Evolutionary conservation across 345 rosid species (phyloP), one percentile per base, ranked within the genome.

Genomic region (Acer yangbiense): DNA sequence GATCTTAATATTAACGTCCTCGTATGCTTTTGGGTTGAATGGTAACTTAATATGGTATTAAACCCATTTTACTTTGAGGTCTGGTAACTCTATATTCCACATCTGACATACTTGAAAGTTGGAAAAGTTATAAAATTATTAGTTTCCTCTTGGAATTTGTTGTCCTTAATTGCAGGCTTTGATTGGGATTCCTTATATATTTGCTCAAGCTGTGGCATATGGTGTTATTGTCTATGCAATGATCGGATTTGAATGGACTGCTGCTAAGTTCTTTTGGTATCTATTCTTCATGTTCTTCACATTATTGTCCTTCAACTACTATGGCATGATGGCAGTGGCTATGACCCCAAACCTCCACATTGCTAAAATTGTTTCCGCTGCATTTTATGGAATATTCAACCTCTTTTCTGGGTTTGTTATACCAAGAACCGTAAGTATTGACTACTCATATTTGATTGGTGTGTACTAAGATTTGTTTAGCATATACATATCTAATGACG

Each of bases 321-420:
- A 82, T 6, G 89, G 91, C 14, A 88, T 86, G 89, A 86, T 88
- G 88, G 5, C 81, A 0, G 85, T 86, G 7, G 85, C 84, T 12
- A 23, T 86, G 66, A 82, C 87, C 0, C 90, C 90, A 23, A 84
- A 84, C 82, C 81, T 78, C 78, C 81, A 84, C 66, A 73, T 86
- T 29, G 79, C 85, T 25, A 6, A 81, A 72, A 79, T 88, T 18
- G 21, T 84, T 63, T 81, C 86, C 0, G 50, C 78, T 6, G 86
- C 85, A 21, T 88, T 84, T 70, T 88, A 78, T 43, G 67, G 13
- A 9, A 0, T 86, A 16, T 88, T 89, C 86, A 88, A 88, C 70
- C 68, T 86, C 43, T 88, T 88, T 73, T 84, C 87, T 0, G 91
- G 91, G 73, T 88, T 86, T 52, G 57, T 82, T 9, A 41, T 88